Evolutionary conservation across 805 yeast genomes (phyloP).

Genomic region (Kurtzmaniella fragi): DNA sequence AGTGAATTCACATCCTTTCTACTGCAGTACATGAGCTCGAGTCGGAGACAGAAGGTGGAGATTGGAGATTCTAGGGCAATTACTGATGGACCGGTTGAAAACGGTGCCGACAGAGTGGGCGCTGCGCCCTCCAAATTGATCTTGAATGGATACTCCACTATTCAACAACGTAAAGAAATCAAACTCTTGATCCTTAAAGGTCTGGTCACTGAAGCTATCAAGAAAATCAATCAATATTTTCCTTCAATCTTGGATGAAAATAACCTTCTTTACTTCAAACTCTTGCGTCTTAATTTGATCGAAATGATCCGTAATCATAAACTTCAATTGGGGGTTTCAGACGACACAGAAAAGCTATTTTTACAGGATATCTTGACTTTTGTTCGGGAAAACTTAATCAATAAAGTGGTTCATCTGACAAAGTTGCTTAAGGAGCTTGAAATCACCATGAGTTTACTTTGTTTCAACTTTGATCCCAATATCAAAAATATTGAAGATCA

Average conservation of each 20-base stretch:
- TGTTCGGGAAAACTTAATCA: conserved; percentile 57
- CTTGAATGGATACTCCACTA: conserved; percentile 43
- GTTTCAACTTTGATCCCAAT: conserved; percentile 40
- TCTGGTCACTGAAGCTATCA: conserved; percentile 54
- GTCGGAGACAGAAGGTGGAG: too few relatives aligned
- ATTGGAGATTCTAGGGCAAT: too few relatives aligned
- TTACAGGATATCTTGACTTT: conserved; percentile 51
- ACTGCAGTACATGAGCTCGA: too few relatives aligned
- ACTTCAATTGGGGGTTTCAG: conserved; percentile 10
- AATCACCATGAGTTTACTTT: conserved; percentile 74
- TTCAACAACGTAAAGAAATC: conserved; percentile 48
- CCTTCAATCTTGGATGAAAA: conserved; percentile 64
- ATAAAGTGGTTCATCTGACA: conserved; percentile 53
- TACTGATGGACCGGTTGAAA: too few relatives aligned
- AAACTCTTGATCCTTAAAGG: conserved; percentile 55
- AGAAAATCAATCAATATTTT: conserved; percentile 49
- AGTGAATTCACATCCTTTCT: conserved; percentile 5
- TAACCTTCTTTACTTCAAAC: conserved; percentile 62
- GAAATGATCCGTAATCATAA: conserved; percentile 69
- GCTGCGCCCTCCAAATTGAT: not conserved
- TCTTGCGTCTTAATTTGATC: conserved; percentile 66
- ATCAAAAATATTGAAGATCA: conserved; percentile 26
- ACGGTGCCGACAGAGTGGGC: too few relatives aligned
- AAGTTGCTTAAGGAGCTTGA: conserved; percentile 69
- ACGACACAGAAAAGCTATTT: conserved; percentile 42